These are phyloP conservation scores for Eimeria falciformis DNA, from an alignment of 169 alveolate genomes.

Conservation along the genomic window DNA sequence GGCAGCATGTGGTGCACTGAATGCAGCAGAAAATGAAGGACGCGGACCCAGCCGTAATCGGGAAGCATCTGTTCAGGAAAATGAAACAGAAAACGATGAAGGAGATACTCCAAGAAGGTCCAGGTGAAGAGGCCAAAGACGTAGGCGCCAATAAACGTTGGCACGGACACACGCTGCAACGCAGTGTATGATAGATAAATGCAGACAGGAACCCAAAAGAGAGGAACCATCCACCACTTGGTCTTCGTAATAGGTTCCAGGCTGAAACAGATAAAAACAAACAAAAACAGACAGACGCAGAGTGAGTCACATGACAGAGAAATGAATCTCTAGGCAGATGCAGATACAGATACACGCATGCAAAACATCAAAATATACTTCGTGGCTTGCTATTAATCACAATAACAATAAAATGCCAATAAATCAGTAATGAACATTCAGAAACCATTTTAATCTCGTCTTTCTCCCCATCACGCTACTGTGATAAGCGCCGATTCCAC, in stretches of 20 bases:
- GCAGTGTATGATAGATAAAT: neutral
- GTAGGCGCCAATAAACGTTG: neutral
- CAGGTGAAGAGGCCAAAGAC: conserved; percentile 78
- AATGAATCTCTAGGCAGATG: too few species aligned
- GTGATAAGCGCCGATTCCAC: too few species aligned
- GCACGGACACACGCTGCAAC: neutral
- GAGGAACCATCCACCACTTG: conserved; percentile 78
- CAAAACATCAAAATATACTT: too few species aligned
- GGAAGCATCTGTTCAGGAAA: conserved; percentile 80
- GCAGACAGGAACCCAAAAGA: conserved; percentile 76
- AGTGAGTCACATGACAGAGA: too few species aligned
- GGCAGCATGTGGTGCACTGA: conserved; percentile 90
- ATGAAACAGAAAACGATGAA: conserved; percentile 86
- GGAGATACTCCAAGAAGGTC: conserved; percentile 83
- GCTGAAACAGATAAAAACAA: neutral
- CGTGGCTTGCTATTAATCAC: too few species aligned
- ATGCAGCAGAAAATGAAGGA: conserved; percentile 83
- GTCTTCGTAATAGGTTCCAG: conserved; percentile 80
- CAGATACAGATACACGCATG: too few species aligned
- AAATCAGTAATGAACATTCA: too few species aligned
- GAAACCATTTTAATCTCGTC: too few species aligned
- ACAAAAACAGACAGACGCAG: neutral
- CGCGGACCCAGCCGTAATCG: conserved; percentile 49
- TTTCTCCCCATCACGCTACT: too few species aligned
- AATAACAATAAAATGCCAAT: too few species aligned